Base-by-base conservation (phyloP, 2,329 filamentous ascomycete genomes). In the Aureobasidium sp. region DNA sequence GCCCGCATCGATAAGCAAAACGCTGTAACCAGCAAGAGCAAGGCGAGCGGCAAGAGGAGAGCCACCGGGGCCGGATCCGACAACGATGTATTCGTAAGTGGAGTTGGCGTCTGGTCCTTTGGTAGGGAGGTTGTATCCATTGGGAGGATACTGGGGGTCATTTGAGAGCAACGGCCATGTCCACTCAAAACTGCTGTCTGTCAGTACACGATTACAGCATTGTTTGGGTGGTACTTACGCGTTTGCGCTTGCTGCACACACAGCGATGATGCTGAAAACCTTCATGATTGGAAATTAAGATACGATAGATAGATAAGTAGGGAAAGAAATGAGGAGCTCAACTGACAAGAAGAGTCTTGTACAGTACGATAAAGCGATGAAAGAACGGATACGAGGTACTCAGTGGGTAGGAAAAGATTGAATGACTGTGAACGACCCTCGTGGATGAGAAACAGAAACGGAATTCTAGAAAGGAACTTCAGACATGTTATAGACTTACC, bases 1-100 rank as follows among this genome's bases (percentile, higher is more conserved):
- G 56, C 83, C 83, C 27, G 83, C 83, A 66, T 86, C 83, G 36
- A 86, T 79, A 3, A 87, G 78, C n/a, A 87, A 79, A 1, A 82
- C 82, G 65, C 79, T 82, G 73, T 82, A 79, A 44, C 84, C 84
- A 37, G 82, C 80, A 56, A 82, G 74, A n/a, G 84, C 84, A 31
- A 87, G 79, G 45, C 83, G 78, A 27, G 81, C 80, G 14, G 84
- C 83, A 5, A 86, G 70, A 8, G 83, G 83, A 17, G 80, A 83
- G 51, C 84, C 84, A 14, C 84, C 83, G 7, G 83, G 77, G 3
- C 84, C 84, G 7, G 82, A 84, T 12, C 84, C 84, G 41, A 87
- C 82, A 11, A 87, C 78, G 31, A 87, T 76, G 72, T 85, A 87
- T 64, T 87, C 84, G 68, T 87, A 87, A 20, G 55, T 58, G 15